Evolutionary conservation across 257 asterid species (phyloP), one percentile per base, ranked within the genome.

Genomic region (Solanum pimpinellifolium): DNA sequence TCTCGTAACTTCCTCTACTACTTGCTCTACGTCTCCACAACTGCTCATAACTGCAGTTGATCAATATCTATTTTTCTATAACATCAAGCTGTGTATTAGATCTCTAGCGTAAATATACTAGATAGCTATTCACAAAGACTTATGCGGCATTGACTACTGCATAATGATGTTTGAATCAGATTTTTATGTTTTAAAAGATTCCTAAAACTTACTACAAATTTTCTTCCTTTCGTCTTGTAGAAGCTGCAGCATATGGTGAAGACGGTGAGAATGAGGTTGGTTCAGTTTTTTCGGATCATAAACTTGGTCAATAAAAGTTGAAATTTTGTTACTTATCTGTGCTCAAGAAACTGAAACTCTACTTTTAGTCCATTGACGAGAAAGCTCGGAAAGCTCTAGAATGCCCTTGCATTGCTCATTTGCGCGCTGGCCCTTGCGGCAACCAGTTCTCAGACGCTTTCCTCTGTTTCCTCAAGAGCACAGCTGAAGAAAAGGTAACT

Each of bases 391-490:
- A 90, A 88, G 99, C 99, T 82, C 85, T 97, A 75, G 98, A 95
- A 52, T 97, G 99, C 90, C 99, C 99, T 35, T 97, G 82, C 82
- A 74, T 74, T 72, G 95, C 98, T 60, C 91, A 92, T 88, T 88
- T 97, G 88, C 89, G 94, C 52, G 88, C 83, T 60, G 97, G 99
- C 18, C 97, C 97, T 11, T 97, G 99, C 68, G 98, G 99, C 8
- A 39, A 81, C 86, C 99, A 90, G 86, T 97, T 97, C 81, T 97
- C 99, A 1, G 92, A 92, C 74, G 99, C 99, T 66, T 97, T 97
- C 81, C 91, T 94, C 41, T 97, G 99, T 83, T 97, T 95, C 77
- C 96, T 97, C 90, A 97, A 94, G 93, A 97, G 99, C 94, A 92
- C 95, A 3, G 92, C 98, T 86, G 95, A 92, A 65, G 98, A 94